Evolutionary conservation across 1,139 yeast species (phyloP).

Genomic region (Suhomyces kunorum): DNA sequence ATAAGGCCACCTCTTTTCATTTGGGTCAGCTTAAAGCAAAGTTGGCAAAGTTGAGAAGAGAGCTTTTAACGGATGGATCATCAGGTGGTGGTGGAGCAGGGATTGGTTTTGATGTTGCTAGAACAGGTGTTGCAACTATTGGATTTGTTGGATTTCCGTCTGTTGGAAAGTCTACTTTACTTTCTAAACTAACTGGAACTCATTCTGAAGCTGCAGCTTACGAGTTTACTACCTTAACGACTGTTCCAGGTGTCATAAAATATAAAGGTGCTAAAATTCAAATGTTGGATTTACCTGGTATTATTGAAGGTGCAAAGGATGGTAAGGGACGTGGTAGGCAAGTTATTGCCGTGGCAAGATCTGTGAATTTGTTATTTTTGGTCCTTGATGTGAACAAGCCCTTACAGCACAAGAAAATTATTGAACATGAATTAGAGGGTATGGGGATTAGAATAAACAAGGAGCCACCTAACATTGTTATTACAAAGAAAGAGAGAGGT

Average conservation of each 20-base stretch:
- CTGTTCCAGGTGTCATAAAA: slow-evolving; percentile 95
- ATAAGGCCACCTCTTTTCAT: slow-evolving; percentile 94
- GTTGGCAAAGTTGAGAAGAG: slow-evolving; percentile 90
- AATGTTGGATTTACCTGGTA: slow-evolving; percentile 98
- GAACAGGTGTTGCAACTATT: slow-evolving; percentile 96
- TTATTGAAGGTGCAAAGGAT: slow-evolving; percentile 97
- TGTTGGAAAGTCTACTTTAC: slow-evolving; percentile 91
- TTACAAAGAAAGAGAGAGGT: slow-evolving; percentile 92
- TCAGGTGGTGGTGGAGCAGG: slow-evolving; percentile 87
- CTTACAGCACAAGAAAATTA: slow-evolving; percentile 85
- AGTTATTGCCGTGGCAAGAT: slow-evolving; percentile 97
- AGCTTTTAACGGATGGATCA: slow-evolving; percentile 76
- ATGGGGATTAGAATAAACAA: slow-evolving; percentile 94
- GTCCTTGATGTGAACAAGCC: slow-evolving; percentile 97
- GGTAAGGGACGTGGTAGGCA: slow-evolving; percentile 99
- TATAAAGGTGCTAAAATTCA: slow-evolving; percentile 97
- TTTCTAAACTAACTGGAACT: slow-evolving; percentile 88
- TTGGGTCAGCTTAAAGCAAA: slow-evolving; percentile 96
- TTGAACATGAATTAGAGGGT: slow-evolving; percentile 94
- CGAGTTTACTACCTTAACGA: slow-evolving; percentile 94
- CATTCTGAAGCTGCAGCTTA: slow-evolving; percentile 97
- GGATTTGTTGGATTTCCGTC: slow-evolving; percentile 99
- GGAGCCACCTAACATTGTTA: slow-evolving; percentile 86
- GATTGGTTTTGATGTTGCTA: slow-evolving; percentile 92
- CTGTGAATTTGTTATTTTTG: slow-evolving; percentile 88